phyloP scores from a whole-genome alignment of 2,329 filamentous ascomycete genomes.

The Microcyclosporella mali region DNA sequence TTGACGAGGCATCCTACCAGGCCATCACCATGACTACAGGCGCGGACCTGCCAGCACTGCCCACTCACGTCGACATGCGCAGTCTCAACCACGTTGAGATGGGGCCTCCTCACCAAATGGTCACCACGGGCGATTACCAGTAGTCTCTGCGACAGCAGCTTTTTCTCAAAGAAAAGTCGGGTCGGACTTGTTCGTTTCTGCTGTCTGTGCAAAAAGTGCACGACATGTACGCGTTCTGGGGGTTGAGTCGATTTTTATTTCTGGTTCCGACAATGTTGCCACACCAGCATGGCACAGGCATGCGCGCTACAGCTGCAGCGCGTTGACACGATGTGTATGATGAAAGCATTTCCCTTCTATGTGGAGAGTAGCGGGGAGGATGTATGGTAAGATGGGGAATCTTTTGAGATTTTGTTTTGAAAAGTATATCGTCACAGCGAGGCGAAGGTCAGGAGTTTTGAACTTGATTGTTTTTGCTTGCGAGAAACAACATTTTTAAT shows the following conservation, averaged over 20 bases:
- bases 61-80: constrained; percentile 31
- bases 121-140: constrained; percentile 41
- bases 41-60: constrained; percentile 26
- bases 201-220: background rate
- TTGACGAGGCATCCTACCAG: constrained; percentile 23
- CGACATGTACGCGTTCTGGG: background rate
- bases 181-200: background rate
- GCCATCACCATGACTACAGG: constrained; percentile 25
- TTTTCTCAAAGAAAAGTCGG: constrained; percentile 5
- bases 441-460: constrained; percentile 8
- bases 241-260: constrained; percentile 1
- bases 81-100: constrained; percentile 32
- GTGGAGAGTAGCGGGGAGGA: background rate
- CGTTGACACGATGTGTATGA: constrained; percentile 11
- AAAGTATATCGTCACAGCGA: constrained; percentile 3
- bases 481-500: too few species aligned
- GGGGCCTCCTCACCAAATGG: constrained; percentile 38
- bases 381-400: background rate
- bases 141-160: constrained; percentile 4
- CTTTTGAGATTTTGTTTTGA: constrained; percentile 1
- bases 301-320: constrained; percentile 10
- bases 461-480: background rate
- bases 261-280: background rate
- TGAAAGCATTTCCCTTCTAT: constrained; percentile 3
- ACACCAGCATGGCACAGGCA: background rate